A percentile compares a stretch with the other conserved stretches of the same genome.
These are phyloP conservation scores for Acrasis kona DNA, from an alignment of 78 protist genomes.

Conservation along the genomic window DNA sequence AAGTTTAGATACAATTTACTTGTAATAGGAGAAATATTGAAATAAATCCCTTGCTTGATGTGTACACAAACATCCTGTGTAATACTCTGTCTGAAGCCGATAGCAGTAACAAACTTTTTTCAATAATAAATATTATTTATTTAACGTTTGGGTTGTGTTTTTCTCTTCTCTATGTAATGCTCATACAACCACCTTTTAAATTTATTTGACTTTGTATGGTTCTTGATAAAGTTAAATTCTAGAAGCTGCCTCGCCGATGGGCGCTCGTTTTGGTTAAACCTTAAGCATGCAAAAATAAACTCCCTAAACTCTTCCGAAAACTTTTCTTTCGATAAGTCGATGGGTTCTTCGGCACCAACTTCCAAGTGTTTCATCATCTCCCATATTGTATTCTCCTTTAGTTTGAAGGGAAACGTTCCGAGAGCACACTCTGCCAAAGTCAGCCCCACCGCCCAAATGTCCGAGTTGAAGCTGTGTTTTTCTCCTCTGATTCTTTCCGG, in stretches of 20 bases:
- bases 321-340: background rate
- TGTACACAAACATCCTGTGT: too few species aligned
- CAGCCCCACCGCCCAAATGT: background rate
- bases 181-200: too few species aligned
- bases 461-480: background rate
- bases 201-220: background rate
- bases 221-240: background rate
- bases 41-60: too few species aligned
- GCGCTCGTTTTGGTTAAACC: background rate
- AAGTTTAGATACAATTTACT: too few species aligned
- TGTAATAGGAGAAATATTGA: too few species aligned
- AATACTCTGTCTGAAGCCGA: too few species aligned
- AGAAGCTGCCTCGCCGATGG: background rate
- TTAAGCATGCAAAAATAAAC: background rate
- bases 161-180: too few species aligned
- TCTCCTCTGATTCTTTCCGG: background rate
- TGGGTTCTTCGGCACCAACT: background rate
- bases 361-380: background rate
- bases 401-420: background rate
- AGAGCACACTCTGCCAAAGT: background rate
- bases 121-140: too few species aligned
- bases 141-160: too few species aligned
- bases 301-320: background rate
- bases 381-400: background rate
- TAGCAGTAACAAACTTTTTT: too few species aligned